Evolutionary conservation across 441 rosid species (phyloP).

Genomic region (Syzygium malaccense): DNA sequence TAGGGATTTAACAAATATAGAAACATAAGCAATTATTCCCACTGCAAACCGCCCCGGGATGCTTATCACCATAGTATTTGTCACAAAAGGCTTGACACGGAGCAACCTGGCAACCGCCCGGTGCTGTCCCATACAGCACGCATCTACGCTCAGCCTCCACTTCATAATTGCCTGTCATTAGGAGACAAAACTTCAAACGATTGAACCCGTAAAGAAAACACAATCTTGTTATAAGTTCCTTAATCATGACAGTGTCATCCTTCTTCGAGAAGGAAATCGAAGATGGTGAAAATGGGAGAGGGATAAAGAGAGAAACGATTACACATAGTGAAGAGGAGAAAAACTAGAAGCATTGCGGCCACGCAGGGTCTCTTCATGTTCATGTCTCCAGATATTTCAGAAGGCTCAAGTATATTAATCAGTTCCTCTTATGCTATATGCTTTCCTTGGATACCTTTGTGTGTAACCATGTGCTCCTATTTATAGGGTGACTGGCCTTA

Average conservation of each 20-base stretch:
- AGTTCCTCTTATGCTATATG: background rate
- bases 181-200: background rate
- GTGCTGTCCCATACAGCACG: background rate
- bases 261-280: background rate
- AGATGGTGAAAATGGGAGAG: background rate
- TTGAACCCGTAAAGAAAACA: background rate
- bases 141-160: background rate
- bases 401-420: background rate
- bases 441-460: background rate
- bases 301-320: background rate
- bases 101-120: background rate
- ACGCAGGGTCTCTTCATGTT: background rate
- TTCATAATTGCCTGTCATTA: background rate
- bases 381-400: background rate
- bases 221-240: background rate
- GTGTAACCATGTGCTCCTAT: background rate
- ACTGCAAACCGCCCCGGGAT: background rate
- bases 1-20: background rate
- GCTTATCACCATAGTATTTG: background rate
- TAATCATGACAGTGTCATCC: background rate
- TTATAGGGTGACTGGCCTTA: background rate
- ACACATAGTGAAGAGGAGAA: background rate
- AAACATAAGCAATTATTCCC: background rate
- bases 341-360: background rate
- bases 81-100: background rate